Conservation (phyloP, 441 rosid species). For the Pelargonium australe region DNA sequence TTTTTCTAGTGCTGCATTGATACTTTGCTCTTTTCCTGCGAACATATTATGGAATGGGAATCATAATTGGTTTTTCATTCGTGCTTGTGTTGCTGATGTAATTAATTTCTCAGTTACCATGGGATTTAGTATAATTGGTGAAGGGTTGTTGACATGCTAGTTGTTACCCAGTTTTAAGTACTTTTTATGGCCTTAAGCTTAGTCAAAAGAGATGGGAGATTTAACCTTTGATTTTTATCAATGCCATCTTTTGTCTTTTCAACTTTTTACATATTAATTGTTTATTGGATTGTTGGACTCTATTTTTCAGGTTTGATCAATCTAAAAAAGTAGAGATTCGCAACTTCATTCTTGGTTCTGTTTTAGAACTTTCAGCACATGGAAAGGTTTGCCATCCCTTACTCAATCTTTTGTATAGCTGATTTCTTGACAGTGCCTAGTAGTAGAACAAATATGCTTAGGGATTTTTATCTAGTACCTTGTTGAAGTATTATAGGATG, state of each 20-base stretch:
- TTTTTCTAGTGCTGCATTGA: neutral
- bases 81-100: neutral
- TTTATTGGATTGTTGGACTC: neutral
- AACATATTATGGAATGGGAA: neutral
- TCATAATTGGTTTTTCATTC: neutral
- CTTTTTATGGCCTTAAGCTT: neutral
- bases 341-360: slow-evolving; percentile 48
- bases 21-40: neutral
- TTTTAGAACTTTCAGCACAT: slow-evolving; percentile 53
- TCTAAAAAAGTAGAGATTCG: slow-evolving; percentile 64
- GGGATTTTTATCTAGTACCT: slow-evolving; percentile 9
- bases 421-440: neutral
- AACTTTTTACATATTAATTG: neutral
- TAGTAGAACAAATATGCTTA: neutral
- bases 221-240: neutral
- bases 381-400: slow-evolving; percentile 59
- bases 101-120: neutral
- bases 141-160: neutral
- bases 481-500: slow-evolving; percentile 9
- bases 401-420: slow-evolving; percentile 8
- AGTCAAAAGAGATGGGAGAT: neutral
- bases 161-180: neutral
- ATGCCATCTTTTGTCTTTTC: neutral
- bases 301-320: slow-evolving; percentile 63
- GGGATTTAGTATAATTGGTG: neutral